phyloP scores from a whole-genome alignment of 495 filamentous ascomycete species.

The Parmelia sp. region DNA sequence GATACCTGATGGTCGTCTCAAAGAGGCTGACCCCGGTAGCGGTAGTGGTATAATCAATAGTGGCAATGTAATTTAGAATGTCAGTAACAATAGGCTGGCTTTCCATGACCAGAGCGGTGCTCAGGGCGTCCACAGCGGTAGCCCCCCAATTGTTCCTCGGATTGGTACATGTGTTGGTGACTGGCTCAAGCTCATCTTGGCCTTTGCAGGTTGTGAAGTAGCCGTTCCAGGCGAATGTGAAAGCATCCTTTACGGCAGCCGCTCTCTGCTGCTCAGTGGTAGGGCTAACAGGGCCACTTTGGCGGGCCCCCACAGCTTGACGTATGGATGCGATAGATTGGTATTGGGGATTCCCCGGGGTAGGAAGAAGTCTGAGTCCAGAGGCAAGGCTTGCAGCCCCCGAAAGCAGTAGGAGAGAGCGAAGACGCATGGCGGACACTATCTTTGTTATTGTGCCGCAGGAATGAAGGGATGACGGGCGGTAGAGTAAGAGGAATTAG shows the following conservation, averaged over 20 bases:
- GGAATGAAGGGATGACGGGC: background rate
- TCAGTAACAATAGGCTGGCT: constrained; percentile 58
- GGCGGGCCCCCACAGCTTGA: background rate
- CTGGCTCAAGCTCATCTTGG: constrained; percentile 20
- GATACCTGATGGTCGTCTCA: constrained; percentile 85
- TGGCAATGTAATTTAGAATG: constrained; percentile 62
- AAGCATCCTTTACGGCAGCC: constrained; percentile 66
- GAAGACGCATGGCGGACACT: background rate
- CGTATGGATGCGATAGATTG: background rate
- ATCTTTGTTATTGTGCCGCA: background rate
- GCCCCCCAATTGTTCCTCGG: constrained; percentile 82
- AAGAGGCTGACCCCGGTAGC: constrained; percentile 62
- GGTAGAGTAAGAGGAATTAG: background rate
- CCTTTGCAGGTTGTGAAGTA: constrained; percentile 41
- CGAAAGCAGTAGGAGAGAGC: background rate
- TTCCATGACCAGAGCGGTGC: constrained; percentile 73
- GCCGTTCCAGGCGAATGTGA: constrained; percentile 71
- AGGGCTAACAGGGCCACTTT: background rate
- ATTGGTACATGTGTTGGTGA: constrained; percentile 18
- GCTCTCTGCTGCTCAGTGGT: constrained; percentile 37
- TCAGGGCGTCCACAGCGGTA: constrained; percentile 74
- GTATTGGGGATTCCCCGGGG: background rate
- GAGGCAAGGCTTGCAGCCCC: background rate
- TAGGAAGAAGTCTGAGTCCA: constrained; percentile 1
- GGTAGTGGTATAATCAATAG: constrained; percentile 61